These are phyloP conservation scores for Ganoderma leucocontextum DNA, from an alignment of 1,284 basidiomycete genomes.

Conservation along the genomic window DNA sequence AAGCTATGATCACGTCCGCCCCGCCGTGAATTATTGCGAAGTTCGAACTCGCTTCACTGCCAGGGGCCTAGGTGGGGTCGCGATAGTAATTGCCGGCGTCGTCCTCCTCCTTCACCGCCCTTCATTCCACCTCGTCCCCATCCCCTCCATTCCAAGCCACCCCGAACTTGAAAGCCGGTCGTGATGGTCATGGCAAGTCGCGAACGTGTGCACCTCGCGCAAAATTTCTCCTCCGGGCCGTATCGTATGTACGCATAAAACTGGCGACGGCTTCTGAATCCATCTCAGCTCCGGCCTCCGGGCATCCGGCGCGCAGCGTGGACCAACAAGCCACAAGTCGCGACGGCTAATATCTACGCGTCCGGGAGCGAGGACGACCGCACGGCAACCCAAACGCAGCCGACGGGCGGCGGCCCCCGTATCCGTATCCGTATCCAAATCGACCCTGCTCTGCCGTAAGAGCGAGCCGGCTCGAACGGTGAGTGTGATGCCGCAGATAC, in stretches of 20 bases:
- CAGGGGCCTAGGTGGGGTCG: not conserved
- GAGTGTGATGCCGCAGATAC: not conserved
- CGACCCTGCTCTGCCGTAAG: constrained; percentile 2
- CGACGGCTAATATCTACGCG: not conserved
- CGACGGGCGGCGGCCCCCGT: not conserved
- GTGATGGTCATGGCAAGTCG: not conserved
- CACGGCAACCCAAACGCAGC: constrained; percentile 7
- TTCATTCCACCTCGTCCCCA: not conserved
- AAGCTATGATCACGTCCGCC: not conserved
- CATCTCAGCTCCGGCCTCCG: not conserved
- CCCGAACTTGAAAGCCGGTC: not conserved
- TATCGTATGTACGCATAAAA: too few relatives aligned
- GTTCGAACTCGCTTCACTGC: not conserved
- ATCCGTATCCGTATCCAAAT: not conserved
- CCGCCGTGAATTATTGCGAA: not conserved
- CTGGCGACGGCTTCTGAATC: not conserved
- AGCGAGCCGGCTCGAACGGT: not conserved
- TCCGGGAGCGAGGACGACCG: not conserved
- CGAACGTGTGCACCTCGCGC: not conserved
- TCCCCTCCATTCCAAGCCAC: not conserved
- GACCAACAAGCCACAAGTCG: constrained; percentile 8
- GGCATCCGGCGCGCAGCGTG: not conserved
- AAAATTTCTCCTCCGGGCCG: not conserved
- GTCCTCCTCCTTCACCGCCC: constrained; percentile 17
- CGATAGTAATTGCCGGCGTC: constrained; percentile 14